Evolutionary conservation across 805 yeast genomes (phyloP).

Genomic region (Candida rishiriensis): DNA sequence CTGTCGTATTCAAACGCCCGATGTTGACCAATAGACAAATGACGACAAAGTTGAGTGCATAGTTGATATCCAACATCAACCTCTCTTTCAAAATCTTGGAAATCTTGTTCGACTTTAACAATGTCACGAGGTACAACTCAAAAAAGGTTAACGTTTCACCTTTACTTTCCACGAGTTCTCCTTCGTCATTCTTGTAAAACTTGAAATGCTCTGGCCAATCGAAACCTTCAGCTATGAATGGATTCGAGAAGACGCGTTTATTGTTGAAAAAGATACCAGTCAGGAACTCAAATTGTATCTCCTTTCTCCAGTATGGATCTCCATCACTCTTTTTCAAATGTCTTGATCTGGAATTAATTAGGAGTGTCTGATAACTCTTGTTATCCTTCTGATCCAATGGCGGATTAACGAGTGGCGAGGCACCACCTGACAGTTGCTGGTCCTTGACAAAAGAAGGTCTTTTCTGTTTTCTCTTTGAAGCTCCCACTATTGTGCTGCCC

Average conservation of each 20-base stretch:
- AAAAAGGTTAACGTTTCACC: constrained; percentile 66
- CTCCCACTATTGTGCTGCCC: too few relatives aligned
- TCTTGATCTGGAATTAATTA: constrained; percentile 34
- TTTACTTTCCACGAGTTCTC: constrained; percentile 17
- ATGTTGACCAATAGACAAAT: constrained; percentile 78
- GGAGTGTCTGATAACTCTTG: constrained; percentile 25
- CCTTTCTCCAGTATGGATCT: constrained; percentile 84
- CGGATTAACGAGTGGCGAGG: not conserved
- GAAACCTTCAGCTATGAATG: constrained; percentile 37
- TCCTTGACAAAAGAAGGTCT: too few relatives aligned
- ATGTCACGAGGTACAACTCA: constrained; percentile 74
- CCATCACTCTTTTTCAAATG: constrained; percentile 88
- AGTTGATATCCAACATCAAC: constrained; percentile 51
- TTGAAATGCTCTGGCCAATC: constrained; percentile 34
- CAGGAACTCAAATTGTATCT: constrained; percentile 80
- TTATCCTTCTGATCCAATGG: constrained; percentile 11
- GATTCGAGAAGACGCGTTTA: constrained; percentile 63
- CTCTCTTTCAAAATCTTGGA: constrained; percentile 81
- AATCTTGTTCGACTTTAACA: constrained; percentile 78
- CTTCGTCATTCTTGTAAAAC: constrained; percentile 19
- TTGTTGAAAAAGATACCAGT: constrained; percentile 59
- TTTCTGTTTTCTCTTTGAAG: too few relatives aligned
- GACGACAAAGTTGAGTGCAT: constrained; percentile 32
- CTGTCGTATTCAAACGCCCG: constrained; percentile 92
- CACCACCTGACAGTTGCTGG: too few relatives aligned